Evolutionary conservation across 257 asterid species (phyloP).

Genomic region (Primulina huaijiensis): DNA sequence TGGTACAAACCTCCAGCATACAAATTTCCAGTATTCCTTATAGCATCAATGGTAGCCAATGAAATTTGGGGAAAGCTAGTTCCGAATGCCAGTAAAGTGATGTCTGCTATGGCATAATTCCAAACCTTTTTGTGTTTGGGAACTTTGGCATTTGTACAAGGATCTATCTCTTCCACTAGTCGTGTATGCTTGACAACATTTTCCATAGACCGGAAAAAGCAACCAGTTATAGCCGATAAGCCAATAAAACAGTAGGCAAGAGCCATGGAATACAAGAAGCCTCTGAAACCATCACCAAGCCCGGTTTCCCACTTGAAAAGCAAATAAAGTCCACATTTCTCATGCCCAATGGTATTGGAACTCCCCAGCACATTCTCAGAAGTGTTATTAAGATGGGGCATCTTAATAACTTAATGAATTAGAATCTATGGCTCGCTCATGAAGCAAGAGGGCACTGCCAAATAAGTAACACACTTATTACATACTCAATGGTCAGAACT

Average conservation of each 20-base stretch:
- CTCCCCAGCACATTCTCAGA: constrained; percentile 28
- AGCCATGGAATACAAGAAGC: constrained; percentile 54
- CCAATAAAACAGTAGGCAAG: constrained; percentile 89
- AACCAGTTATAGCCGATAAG: constrained; percentile 83
- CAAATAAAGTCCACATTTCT: constrained; percentile 49
- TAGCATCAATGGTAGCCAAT: constrained; percentile 88
- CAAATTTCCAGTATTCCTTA: constrained; percentile 67
- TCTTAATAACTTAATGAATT: constrained; percentile 24
- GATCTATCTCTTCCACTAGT: constrained; percentile 56
- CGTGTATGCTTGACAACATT: constrained; percentile 77
- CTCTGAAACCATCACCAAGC: constrained; percentile 50
- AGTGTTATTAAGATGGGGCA: constrained; percentile 37
- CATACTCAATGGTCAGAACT: constrained; percentile 15
- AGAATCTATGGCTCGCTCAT: constrained; percentile 31
- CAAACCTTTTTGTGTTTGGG: constrained; percentile 64
- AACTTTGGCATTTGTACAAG: constrained; percentile 49
- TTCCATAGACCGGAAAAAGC: constrained; percentile 94
- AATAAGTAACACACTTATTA: constrained; percentile 17
- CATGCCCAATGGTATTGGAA: constrained; percentile 32
- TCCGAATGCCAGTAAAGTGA: constrained; percentile 85
- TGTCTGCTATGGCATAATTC: constrained; percentile 89
- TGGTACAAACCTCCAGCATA: constrained; percentile 78
- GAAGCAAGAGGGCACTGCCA: constrained; percentile 12
- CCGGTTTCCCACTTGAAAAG: constrained; percentile 47
- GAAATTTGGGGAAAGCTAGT: constrained; percentile 99